phyloP scores from a whole-genome alignment of 129 eudicot species.

The Gnaphalium uliginosum region DNA sequence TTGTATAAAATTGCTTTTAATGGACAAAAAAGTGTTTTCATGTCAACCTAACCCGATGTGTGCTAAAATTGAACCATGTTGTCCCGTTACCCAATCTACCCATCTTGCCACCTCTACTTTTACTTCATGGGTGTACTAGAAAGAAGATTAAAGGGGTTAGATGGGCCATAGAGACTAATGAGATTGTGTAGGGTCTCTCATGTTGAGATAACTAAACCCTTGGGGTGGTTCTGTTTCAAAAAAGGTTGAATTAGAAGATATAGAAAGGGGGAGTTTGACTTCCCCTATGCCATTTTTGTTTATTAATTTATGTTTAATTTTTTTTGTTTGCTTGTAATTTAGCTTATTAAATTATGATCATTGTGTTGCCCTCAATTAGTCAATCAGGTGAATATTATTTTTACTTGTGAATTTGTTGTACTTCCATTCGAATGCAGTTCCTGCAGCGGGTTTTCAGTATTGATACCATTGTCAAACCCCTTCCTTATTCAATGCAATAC shows the following conservation, averaged over 20 bases:
- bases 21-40: not conserved
- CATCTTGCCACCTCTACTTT: not conserved
- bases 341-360: not conserved
- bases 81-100: not conserved
- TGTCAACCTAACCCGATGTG: not conserved
- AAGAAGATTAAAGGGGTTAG: no score
- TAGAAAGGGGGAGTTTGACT: not conserved
- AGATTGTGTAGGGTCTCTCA: no score
- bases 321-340: constrained; percentile 1
- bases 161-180: no score
- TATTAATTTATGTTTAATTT: not conserved
- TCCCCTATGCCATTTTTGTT: not conserved
- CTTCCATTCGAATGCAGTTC: constrained; percentile 57
- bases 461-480: constrained; percentile 86
- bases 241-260: not conserved
- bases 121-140: not conserved
- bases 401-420: not conserved
- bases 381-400: not conserved
- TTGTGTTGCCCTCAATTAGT: not conserved
- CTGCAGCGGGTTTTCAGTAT: constrained; percentile 84
- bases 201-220: no score
- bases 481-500: constrained; percentile 84
- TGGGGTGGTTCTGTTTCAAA: no score
- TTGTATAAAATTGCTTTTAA: not conserved
- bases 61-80: not conserved